A percentile compares a stretch with the other conserved stretches of the same genome.
These are phyloP conservation scores for Sugiyamaella smithiae DNA, from an alignment of 805 yeast species.

Conservation along the genomic window DNA sequence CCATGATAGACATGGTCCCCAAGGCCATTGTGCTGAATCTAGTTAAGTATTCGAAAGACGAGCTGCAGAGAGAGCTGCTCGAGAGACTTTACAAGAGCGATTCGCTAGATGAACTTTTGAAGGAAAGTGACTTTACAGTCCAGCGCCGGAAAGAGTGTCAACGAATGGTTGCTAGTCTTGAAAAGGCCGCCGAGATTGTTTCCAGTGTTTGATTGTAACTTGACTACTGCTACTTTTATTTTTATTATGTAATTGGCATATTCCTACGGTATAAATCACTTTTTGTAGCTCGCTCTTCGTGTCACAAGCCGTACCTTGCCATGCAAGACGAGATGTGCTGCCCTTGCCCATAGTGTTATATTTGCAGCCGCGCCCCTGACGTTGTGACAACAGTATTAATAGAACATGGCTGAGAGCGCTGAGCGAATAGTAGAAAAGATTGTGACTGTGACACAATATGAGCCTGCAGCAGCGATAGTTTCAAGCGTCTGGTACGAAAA, in stretches of 20 bases:
- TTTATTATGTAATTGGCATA: too few species aligned
- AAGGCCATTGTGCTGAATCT: constrained; percentile 93
- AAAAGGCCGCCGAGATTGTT: constrained; percentile 88
- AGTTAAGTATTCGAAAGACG: constrained; percentile 77
- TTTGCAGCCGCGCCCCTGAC: too few species aligned
- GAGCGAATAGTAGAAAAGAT: constrained; percentile 8
- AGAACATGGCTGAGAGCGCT: too few species aligned
- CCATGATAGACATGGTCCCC: constrained; percentile 91
- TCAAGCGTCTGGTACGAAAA: not conserved
- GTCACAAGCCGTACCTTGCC: too few species aligned
- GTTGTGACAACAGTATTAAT: too few species aligned
- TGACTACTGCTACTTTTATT: too few species aligned
- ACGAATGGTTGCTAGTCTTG: constrained; percentile 91
- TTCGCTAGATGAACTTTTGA: constrained; percentile 66
- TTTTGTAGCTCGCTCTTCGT: too few species aligned
- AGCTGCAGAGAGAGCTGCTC: constrained; percentile 84
- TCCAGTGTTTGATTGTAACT: constrained; percentile 50
- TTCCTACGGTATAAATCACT: too few species aligned
- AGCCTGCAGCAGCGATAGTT: not conserved
- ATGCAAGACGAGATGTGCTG: too few species aligned
- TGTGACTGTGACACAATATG: constrained; percentile 6
- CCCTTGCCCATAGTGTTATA: too few species aligned
- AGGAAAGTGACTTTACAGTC: constrained; percentile 87
- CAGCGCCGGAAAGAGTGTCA: constrained; percentile 93
- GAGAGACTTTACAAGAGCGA: constrained; percentile 82